These are phyloP conservation scores for Lasiodiplodia citricola DNA, from an alignment of 2,329 filamentous ascomycete genomes.

Conservation along the genomic window DNA sequence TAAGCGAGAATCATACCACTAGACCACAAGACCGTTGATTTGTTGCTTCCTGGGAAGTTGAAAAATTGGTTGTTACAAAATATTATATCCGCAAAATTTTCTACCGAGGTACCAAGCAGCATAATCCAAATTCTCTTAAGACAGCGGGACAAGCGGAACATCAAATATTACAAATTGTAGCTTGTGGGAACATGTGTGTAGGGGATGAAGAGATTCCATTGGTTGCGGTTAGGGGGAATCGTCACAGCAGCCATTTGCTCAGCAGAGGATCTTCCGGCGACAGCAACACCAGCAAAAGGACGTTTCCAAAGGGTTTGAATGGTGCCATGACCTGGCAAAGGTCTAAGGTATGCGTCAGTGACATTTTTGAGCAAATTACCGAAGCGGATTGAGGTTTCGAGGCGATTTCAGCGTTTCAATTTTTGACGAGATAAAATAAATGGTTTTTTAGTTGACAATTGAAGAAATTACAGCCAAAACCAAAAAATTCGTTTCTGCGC, in stretches of 20 bases:
- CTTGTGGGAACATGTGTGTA: no score
- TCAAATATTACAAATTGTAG: no score
- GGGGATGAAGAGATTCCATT: no score
- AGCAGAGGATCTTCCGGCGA: no score
- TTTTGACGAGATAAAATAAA: fast-evolving
- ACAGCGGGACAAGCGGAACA: no score
- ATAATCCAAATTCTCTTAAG: no score
- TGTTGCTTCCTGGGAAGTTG: neutral
- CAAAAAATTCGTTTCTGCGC: neutral
- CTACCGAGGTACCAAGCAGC: neutral
- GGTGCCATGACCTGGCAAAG: fast-evolving
- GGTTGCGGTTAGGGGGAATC: no score
- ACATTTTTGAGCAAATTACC: no score
- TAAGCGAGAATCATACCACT: neutral
- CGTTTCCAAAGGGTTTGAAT: no score
- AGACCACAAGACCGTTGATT: neutral
- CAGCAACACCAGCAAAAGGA: no score
- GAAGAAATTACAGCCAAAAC: neutral
- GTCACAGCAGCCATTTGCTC: no score
- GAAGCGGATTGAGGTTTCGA: neutral
- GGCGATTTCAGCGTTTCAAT: neutral
- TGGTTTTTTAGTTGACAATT: neutral
- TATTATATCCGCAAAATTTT: fast-evolving
- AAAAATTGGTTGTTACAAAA: neutral
- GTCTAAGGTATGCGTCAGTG: no score